A percentile compares a stretch with the other conserved stretches of the same genome.
These are phyloP conservation scores for Jamesozyma rosinii DNA, from an alignment of 805 yeast genomes.

Conservation along the genomic window DNA sequence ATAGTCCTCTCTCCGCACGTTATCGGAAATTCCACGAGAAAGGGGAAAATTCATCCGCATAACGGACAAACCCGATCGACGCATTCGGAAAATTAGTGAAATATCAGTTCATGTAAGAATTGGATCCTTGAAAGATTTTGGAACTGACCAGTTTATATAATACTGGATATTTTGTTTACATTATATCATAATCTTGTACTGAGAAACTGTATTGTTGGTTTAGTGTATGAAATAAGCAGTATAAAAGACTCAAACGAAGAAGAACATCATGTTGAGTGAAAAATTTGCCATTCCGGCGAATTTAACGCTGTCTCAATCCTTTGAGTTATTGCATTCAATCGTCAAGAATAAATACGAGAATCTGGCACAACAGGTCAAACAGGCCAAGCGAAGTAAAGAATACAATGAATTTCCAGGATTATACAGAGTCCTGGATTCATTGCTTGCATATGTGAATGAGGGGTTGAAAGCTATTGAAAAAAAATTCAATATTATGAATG, in stretches of 20 bases:
- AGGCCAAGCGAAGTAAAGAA: conserved; percentile 4
- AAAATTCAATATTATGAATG: conserved; percentile 11
- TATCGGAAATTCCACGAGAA: neutral
- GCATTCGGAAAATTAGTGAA: neutral
- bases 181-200: no score
- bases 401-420: conserved; percentile 8
- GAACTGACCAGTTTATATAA: no score
- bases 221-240: no score
- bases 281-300: conserved; percentile 25
- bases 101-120: neutral
- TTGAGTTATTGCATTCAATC: conserved; percentile 25
- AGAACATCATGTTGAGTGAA: conserved; percentile 15
- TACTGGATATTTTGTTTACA: no score
- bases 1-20: no score
- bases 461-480: conserved; percentile 20
- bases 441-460: conserved; percentile 20
- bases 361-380: conserved; percentile 6
- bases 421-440: conserved; percentile 11
- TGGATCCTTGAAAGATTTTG: neutral
- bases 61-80: neutral
- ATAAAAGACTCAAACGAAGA: no score
- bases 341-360: conserved; percentile 19
- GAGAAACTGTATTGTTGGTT: no score
- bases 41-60: neutral
- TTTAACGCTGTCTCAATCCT: conserved; percentile 23